Evolutionary conservation across 2,329 filamentous ascomycete genomes (phyloP), one percentile per base, ranked within the genome.

Genomic region (Cercospora canescens): DNA sequence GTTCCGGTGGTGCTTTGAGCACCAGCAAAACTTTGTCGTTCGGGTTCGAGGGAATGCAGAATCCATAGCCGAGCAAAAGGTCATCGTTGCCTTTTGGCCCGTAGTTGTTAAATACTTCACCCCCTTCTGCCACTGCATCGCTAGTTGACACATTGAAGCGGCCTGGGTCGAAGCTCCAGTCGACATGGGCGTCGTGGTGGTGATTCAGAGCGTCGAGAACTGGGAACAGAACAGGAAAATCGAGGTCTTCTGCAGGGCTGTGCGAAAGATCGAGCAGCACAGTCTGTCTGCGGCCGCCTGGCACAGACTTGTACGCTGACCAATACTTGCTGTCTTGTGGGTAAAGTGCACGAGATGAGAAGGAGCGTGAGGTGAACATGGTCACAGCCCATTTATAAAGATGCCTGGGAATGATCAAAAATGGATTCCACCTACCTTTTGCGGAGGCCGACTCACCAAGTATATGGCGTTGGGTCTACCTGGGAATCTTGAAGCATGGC

Each of bases 31-130:
- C 79, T 56, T 79, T 77, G 69, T 85, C 84, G 45, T 81, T 77
- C 0, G 81, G 81, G 41, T 85, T 85, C 48, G 81, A 69, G 6
- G 74, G 72, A 14, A 84, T 76, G 65, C 80, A 82, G 73, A 86
- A 86, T 3, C 84, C 84, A 64, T 86, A 86, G 4, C 84, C 83
- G 54, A 84, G 79, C 2, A 86, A 74, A 2, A 86, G 74, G 70
- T 86, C 83, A 67, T 84, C 83, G 59, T 86, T 86, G 6, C 80
- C 76, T 68, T 85, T 85, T 1, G 83, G 80, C 0, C 81, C 84
- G 63, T 86, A 86, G 69, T 86, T 86, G 72, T 86, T 86, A 75
- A 78, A 83, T 2, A 86, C 73, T 67, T 85, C 80, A 4, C 77
- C 75, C 3, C 80, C 81, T 4, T 74, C 67, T 4, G 70, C 41